Conservation (phyloP, 2,329 filamentous ascomycete genomes). For the Apiospora phragmitis region DNA sequence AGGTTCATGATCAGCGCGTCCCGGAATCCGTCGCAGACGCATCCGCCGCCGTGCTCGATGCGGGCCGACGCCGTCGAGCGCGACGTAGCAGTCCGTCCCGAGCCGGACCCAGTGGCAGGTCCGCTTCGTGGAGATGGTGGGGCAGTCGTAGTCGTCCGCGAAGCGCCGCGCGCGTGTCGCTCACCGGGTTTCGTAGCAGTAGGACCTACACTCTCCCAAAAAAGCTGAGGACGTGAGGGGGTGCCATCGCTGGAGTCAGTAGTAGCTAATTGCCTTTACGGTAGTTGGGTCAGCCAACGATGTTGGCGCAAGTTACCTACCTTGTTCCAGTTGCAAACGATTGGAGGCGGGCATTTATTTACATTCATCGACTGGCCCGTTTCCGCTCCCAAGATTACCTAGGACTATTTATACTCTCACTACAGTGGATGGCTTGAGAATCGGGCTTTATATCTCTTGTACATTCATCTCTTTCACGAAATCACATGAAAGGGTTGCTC, state of each 20-base stretch:
- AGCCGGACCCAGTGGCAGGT: neutral
- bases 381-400: neutral
- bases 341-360: neutral
- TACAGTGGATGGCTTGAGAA: too few relatives aligned
- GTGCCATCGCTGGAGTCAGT: neutral
- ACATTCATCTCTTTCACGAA: neutral
- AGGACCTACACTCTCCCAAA: neutral
- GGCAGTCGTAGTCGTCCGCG: neutral
- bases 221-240: neutral
- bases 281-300: neutral
- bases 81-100: neutral
- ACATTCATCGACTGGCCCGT: too few relatives aligned
- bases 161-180: neutral
- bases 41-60: neutral
- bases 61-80: neutral
- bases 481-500: neutral
- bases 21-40: neutral
- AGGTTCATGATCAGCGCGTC: neutral
- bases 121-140: neutral
- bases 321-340: neutral
- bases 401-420: neutral
- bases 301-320: neutral
- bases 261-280: neutral
- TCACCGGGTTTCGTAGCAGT: neutral
- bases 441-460: neutral